These are phyloP conservation scores for Hygrocybe coccinea DNA, from an alignment of 768 basidiomycete species.

Conservation along the genomic window DNA sequence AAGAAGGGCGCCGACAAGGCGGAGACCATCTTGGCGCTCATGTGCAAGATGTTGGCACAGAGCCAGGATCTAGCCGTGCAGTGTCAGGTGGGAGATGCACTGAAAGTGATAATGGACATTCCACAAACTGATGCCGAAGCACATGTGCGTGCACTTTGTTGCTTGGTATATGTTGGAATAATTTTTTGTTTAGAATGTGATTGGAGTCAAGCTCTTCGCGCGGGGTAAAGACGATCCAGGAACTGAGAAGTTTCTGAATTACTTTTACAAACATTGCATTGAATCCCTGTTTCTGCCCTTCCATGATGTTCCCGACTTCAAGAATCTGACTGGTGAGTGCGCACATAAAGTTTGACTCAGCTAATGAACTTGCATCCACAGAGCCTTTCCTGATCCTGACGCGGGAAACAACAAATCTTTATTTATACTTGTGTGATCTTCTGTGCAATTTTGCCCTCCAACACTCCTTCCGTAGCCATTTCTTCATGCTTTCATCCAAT, in stretches of 20 bases:
- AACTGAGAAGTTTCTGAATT: slow-evolving; percentile 85
- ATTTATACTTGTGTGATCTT: slow-evolving; percentile 86
- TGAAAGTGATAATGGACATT: slow-evolving; percentile 79
- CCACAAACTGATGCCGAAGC: slow-evolving; percentile 45
- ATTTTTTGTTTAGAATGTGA: neutral
- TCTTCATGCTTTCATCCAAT: slow-evolving; percentile 78
- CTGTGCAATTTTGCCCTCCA: slow-evolving; percentile 83
- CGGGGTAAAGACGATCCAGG: slow-evolving; percentile 75
- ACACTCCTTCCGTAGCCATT: slow-evolving; percentile 89
- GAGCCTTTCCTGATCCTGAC: slow-evolving; percentile 53
- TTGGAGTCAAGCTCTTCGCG: slow-evolving; percentile 37
- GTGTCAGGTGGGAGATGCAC: slow-evolving; percentile 83
- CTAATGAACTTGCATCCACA: slow-evolving; percentile 30
- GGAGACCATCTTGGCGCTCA: slow-evolving; percentile 69
- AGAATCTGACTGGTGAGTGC: slow-evolving; percentile 35
- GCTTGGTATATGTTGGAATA: neutral
- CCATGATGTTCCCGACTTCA: slow-evolving; percentile 65
- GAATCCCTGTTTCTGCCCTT: slow-evolving; percentile 80
- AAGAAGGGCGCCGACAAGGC: slow-evolving; percentile 58
- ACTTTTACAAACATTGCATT: slow-evolving; percentile 85
- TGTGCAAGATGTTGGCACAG: slow-evolving; percentile 71
- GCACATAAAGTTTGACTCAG: slow-evolving; percentile 26
- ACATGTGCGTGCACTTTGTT: slow-evolving; percentile 22
- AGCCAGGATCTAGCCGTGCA: slow-evolving; percentile 84
- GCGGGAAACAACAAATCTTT: slow-evolving; percentile 76